Percentiles rank a stretch among this genome's conserved stretches.
These are phyloP conservation scores for Houttuynia cordata DNA, from an alignment of 164 flowering plant genomes.

Conservation along the genomic window DNA sequence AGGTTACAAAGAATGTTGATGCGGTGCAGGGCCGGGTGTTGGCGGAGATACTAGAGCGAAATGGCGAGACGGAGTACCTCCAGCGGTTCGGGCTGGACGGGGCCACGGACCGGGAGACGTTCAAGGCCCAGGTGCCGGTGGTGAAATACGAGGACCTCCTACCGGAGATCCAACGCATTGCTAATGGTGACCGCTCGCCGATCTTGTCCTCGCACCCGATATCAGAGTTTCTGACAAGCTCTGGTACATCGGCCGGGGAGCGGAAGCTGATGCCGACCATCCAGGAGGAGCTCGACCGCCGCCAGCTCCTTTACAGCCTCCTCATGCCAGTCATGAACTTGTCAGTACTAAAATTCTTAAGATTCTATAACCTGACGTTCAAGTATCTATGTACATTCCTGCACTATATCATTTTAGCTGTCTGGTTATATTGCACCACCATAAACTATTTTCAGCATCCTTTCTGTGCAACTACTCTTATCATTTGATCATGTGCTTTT, in stretches of 20 bases:
- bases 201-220: constrained; percentile 29
- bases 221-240: constrained; percentile 37
- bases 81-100: constrained; percentile 19
- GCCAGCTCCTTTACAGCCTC: constrained; percentile 28
- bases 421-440: background rate
- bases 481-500: no score
- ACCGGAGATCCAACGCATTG: constrained; percentile 33
- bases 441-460: no score
- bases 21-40: constrained; percentile 44
- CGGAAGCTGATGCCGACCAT: constrained; percentile 35
- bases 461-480: no score
- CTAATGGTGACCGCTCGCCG: constrained; percentile 34
- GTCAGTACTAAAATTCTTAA: constrained; percentile 11
- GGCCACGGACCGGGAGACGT: constrained; percentile 21
- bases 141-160: constrained; percentile 31
- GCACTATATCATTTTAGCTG: no score
- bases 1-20: constrained; percentile 44
- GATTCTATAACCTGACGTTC: background rate
- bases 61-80: constrained; percentile 55
- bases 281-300: constrained; percentile 28
- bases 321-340: constrained; percentile 38
- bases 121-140: constrained; percentile 26
- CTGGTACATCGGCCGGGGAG: constrained; percentile 39
- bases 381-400: background rate
- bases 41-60: constrained; percentile 37